A percentile compares a stretch with the other conserved stretches of the same genome.
phyloP scores from a whole-genome alignment of 768 basidiomycete species.

The Mycena alexandri region DNA sequence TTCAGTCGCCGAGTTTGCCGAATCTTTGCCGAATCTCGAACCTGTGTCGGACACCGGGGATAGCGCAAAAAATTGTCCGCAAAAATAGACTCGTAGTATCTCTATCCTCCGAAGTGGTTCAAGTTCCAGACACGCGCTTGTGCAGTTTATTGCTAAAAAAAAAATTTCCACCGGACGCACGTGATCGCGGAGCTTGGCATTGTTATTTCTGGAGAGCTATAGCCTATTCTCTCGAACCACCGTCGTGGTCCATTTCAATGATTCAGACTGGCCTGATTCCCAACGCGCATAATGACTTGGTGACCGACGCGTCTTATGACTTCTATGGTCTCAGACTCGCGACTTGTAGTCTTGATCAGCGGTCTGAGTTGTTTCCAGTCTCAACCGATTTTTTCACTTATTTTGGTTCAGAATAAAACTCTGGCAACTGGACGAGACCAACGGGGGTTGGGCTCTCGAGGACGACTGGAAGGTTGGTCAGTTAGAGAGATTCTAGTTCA shows the following conservation, averaged over 20 bases:
- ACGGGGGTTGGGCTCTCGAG: constrained; percentile 81
- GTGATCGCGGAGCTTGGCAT: constrained; percentile 9
- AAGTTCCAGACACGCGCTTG: not conserved
- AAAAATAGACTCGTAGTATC: too few species aligned
- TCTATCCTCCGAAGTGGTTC: too few species aligned
- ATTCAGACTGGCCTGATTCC: constrained; percentile 85
- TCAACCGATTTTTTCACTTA: constrained; percentile 23
- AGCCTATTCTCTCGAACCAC: not conserved
- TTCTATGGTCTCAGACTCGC: constrained; percentile 89
- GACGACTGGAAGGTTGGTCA: constrained; percentile 90
- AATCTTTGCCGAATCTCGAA: too few species aligned
- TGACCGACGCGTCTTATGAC: constrained; percentile 91
- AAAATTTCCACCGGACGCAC: not conserved
- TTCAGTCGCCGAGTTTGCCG: too few species aligned
- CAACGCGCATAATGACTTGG: constrained; percentile 82
- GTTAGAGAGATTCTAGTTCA: not conserved
- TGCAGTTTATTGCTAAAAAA: too few species aligned
- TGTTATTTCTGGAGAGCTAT: not conserved
- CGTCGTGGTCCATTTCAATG: constrained; percentile 55
- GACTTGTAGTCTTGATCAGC: constrained; percentile 86
- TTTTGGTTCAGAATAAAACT: constrained; percentile 77
- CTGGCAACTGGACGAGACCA: constrained; percentile 82
- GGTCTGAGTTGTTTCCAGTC: constrained; percentile 55
- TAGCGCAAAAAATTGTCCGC: too few species aligned
- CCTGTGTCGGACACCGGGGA: too few species aligned